Evolutionary conservation across 371 early-diverging fungal genomes (phyloP), one percentile per base, ranked within the genome.

Genomic region (Synchytrium microbalum): DNA sequence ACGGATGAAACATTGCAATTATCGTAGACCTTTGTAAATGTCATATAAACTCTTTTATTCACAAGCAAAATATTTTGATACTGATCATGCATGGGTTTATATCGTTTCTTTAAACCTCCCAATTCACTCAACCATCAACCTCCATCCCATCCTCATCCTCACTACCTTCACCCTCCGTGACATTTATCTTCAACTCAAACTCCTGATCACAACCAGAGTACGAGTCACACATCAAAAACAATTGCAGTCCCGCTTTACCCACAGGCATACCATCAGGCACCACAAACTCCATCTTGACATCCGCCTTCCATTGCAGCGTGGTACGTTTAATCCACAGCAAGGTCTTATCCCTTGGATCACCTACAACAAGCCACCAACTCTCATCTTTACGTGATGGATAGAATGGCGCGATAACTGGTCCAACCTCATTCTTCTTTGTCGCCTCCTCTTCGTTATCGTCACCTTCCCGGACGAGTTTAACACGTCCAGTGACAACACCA

Each of bases 361-460:
- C 96, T 55, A 98, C 72, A 2, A 98, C 90, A 63, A 96, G 74
- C 96, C 96, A 98, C 96, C 96, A 98, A 28, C 88, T 88, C 75
- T 96, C 98, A 51, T 91, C 89, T 81, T 93, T 92, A 76, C 80
- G 77, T 26, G 70, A 67, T n/a, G 96, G 95, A 86, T 88, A 96
- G 80, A 83, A 93, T 1, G 95, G 96, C 54, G 97, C 94, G 52
- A 90, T 81, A 1, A 90, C 93, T 54, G 81, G 92, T 2, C 85
- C 91, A 63, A 77, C 72, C 23, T 66, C 75, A 25, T 54, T 25
- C 1, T 78, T 74, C 30, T 77, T 72, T 10, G 82, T 75, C 1
- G 38, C 58, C 29, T 61, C 74, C 0, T 66, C 78, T 0, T 85
- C 87, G 2, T 89, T 90, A 2, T 85, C 87, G 59, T 84, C 86